These are phyloP conservation scores for Penicillium paradoxum DNA, from an alignment of 495 filamentous ascomycete species.

Conservation along the genomic window DNA sequence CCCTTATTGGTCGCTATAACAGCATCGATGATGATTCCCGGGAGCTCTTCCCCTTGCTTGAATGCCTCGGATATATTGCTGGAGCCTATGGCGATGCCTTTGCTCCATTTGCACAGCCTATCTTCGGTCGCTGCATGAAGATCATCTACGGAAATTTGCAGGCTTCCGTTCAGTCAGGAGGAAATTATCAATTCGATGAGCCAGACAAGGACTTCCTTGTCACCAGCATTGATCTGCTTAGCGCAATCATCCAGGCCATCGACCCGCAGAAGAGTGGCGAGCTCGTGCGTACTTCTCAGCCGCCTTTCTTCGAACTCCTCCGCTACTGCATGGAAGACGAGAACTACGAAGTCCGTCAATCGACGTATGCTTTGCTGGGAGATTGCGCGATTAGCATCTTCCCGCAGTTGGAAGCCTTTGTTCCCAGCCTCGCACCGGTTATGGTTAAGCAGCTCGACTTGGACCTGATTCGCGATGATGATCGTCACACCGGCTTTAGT, in stretches of 20 bases:
- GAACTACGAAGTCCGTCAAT: conserved; percentile 91
- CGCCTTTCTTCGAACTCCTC: conserved; percentile 84
- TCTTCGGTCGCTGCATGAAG: conserved; percentile 79
- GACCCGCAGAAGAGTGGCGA: conserved; percentile 67
- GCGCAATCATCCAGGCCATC: conserved; percentile 89
- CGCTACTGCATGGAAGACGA: conserved; percentile 89
- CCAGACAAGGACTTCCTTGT: conserved; percentile 98
- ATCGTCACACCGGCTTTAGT: conserved; percentile 71
- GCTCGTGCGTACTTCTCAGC: conserved; percentile 68
- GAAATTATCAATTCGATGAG: conserved; percentile 62
- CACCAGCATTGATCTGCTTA: conserved; percentile 91
- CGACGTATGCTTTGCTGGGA: conserved; percentile 89
- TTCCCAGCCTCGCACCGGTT: conserved; percentile 68
- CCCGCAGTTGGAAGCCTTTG: conserved; percentile 67
- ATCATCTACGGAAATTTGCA: conserved; percentile 91
- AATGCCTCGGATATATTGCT: conserved; percentile 92
- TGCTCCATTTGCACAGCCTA: conserved; percentile 72
- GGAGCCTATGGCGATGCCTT: conserved; percentile 81
- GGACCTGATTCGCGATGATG: conserved; percentile 65
- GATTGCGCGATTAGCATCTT: conserved; percentile 97
- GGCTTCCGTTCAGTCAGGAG: conserved; percentile 60
- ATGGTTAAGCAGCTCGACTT: conserved; percentile 85
- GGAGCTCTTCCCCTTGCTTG: conserved; percentile 89
- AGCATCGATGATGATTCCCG: conserved; percentile 82
- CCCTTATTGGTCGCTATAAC: conserved; percentile 84